Evolutionary conservation across 2,329 filamentous ascomycete genomes (phyloP), one percentile per base, ranked within the genome.

Genomic region (Scedosporium aurantiacum): DNA sequence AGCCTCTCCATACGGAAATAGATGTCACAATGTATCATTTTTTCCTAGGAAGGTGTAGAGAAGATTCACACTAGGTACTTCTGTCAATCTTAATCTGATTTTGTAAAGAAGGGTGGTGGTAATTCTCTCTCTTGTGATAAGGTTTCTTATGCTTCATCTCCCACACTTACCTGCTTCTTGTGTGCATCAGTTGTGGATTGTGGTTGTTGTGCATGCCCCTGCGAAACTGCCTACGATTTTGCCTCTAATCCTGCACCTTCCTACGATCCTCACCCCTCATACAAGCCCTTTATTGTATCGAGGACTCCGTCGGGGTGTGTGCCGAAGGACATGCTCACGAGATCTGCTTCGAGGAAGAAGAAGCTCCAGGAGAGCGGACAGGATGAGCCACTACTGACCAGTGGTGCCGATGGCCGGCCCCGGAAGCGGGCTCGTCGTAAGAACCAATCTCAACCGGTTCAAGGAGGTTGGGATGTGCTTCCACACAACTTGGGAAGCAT

Each of bases 401-500:
- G 5, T 55, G 5, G 14, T 23, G 14, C n/a, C 50, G 25, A 55
- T 16, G 23, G 5, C 18, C 3, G 23, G 5, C 50, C 50, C 2
- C 21, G 21, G 21, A 59, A 59, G 41, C 21, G 57, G 18, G 40
- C 57, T 50, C 57, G 57, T 18, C 43, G 40, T 16, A 59, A 50
- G 23, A 41, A 16, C 8, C 57, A 21, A 12, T 27, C 41, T 27
- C 57, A 59, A 23, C 57, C 43, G 5, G 41, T 59, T 14, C 40
- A 27, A 18, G 40, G 57, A 5, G 57, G 57, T 12, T 59, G 57
- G 57, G 57, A 59, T 28, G 40, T 28, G 21, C 32, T 59, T 23
- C 57, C 57, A 23, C 57, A 59, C 41, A 59, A 59, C n/a, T 23
- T 59, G 6, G 57, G 57, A 18, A 47, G 12, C 14, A 28, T 32